Evolutionary conservation across 805 yeast genomes (phyloP).

Genomic region (Pichia kluyveri): DNA sequence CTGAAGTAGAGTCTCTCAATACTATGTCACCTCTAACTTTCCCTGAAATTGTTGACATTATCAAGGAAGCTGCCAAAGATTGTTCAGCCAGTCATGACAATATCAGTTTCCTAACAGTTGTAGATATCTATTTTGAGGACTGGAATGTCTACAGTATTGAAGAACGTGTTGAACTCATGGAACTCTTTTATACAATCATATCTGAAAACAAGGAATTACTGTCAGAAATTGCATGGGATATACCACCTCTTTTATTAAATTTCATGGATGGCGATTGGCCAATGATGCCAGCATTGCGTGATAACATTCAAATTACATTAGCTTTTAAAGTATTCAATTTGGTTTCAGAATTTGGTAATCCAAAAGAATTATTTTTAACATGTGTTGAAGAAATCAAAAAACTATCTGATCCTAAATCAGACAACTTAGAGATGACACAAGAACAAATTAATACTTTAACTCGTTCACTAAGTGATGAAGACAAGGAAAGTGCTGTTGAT

Average conservation of each 20-base stretch:
- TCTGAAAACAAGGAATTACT: slow-evolving; percentile 39
- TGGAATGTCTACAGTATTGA: slow-evolving; percentile 35
- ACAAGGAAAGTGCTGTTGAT: background rate
- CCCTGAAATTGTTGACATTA: background rate
- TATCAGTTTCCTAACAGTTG: slow-evolving; percentile 60
- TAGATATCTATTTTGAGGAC: slow-evolving; percentile 52
- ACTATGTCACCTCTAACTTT: slow-evolving; percentile 7
- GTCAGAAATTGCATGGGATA: slow-evolving; percentile 81
- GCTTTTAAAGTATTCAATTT: slow-evolving; percentile 48
- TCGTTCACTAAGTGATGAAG: background rate
- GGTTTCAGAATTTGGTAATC: slow-evolving; percentile 62
- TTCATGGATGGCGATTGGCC: slow-evolving; percentile 37
- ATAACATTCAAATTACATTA: slow-evolving; percentile 28
- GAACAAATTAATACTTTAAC: background rate
- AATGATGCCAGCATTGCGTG: slow-evolving; percentile 23
- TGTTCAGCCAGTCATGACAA: slow-evolving; percentile 44
- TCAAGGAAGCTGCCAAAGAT: slow-evolving; percentile 21
- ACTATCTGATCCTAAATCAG: slow-evolving; percentile 17
- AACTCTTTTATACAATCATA: slow-evolving; percentile 35
- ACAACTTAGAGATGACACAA: background rate
- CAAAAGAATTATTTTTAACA: slow-evolving; percentile 70
- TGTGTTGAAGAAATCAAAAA: slow-evolving; percentile 53
- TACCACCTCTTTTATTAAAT: slow-evolving; percentile 59
- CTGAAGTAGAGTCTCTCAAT: slow-evolving; percentile 10
- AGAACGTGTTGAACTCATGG: slow-evolving; percentile 44